Evolutionary conservation across 331 rosid genomes (phyloP).

Genomic region (Cydonia oblonga): DNA sequence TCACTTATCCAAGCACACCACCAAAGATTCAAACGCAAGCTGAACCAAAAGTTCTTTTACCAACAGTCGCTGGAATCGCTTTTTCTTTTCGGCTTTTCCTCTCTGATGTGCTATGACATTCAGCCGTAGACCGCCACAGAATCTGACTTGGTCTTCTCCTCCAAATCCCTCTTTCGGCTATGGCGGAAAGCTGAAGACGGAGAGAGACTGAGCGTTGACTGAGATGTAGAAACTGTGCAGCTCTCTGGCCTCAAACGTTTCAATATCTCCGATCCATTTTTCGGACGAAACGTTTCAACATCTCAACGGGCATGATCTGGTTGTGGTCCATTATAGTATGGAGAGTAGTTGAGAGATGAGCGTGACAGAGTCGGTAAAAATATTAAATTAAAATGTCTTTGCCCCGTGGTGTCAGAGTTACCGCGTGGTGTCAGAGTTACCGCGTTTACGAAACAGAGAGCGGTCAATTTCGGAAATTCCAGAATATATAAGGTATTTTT

Average conservation of each 20-base stretch:
- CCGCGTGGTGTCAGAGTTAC: too few relatives aligned
- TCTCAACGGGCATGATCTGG: too few relatives aligned
- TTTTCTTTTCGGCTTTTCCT: background rate
- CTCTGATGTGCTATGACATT: background rate
- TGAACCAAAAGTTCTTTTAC: background rate
- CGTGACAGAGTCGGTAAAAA: background rate
- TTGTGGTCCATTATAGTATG: too few relatives aligned
- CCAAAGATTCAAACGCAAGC: background rate
- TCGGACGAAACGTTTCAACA: background rate
- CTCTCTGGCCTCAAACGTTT: background rate
- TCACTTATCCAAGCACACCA: background rate
- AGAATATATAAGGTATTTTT: background rate
- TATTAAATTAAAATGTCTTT: background rate
- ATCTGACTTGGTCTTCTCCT: background rate
- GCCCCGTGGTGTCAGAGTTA: background rate
- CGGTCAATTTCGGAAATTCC: background rate
- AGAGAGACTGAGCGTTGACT: background rate
- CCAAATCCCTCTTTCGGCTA: background rate
- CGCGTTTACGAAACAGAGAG: too few relatives aligned
- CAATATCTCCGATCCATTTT: too few relatives aligned
- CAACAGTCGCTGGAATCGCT: background rate
- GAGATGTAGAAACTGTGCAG: background rate
- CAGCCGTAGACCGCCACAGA: background rate
- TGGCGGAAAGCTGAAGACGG: background rate
- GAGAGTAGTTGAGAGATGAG: background rate